phyloP scores from a whole-genome alignment of 139 green algal species.

The Deuterostichococcus epilithicus region DNA sequence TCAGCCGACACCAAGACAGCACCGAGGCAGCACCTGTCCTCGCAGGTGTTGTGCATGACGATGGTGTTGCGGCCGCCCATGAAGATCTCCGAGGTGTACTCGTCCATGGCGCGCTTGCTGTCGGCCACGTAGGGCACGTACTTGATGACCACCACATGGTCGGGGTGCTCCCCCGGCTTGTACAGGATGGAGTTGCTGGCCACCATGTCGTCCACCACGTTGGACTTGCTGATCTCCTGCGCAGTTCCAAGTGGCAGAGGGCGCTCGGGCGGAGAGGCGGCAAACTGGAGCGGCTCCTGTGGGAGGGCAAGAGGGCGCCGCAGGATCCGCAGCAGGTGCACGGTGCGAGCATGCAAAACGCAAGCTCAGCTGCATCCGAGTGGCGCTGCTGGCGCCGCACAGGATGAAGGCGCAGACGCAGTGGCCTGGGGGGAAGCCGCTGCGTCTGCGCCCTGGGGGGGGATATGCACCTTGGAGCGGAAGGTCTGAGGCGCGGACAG shows the following conservation, averaged over 20 bases:
- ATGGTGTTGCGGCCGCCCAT: constrained; percentile 96
- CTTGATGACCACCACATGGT: constrained; percentile 99
- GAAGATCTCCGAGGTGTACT: constrained; percentile 98
- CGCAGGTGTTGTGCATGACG: constrained; percentile 99
- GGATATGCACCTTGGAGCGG: constrained; percentile 73
- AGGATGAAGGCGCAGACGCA: background rate
- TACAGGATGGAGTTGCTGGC: constrained; percentile 92
- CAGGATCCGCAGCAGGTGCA: too few species aligned
- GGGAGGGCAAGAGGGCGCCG: too few species aligned
- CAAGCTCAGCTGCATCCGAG: background rate
- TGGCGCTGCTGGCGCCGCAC: background rate
- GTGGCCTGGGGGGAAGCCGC: too few species aligned
- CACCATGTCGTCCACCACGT: constrained; percentile 99
- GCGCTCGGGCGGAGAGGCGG: too few species aligned
- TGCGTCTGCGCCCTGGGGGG: too few species aligned
- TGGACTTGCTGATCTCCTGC: constrained; percentile 97
- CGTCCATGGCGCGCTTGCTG: constrained; percentile 98
- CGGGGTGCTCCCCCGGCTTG: constrained; percentile 89
- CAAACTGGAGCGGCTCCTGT: too few species aligned
- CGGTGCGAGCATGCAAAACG: background rate
- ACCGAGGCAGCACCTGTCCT: constrained; percentile 67
- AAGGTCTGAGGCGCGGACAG: constrained; percentile 90
- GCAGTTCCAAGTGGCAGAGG: too few species aligned
- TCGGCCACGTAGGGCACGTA: constrained; percentile 97
- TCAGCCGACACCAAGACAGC: background rate